A percentile compares a stretch with the other conserved stretches of the same genome.
Conservation (phyloP, 768 basidiomycete genomes). For the Suillus ampliporus region DNA sequence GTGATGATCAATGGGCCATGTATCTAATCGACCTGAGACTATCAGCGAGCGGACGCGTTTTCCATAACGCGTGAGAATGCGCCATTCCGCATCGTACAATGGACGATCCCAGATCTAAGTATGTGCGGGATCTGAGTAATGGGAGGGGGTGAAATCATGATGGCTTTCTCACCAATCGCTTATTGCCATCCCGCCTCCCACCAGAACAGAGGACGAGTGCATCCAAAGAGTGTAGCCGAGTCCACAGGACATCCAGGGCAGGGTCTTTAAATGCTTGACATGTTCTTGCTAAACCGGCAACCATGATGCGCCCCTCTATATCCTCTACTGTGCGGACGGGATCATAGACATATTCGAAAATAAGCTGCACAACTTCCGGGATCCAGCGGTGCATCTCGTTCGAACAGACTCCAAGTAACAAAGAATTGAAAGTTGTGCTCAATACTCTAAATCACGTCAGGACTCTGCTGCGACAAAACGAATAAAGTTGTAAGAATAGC, state of each 20-base stretch:
- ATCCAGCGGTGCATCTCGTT: constrained; percentile 6
- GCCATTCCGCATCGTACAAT: constrained; percentile 10
- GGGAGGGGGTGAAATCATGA: not conserved
- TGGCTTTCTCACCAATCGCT: not conserved
- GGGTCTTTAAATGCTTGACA: constrained; percentile 13
- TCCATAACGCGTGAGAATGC: constrained; percentile 3
- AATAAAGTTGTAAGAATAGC: too few relatives aligned
- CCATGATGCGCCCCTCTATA: not conserved
- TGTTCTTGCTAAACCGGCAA: constrained; percentile 14
- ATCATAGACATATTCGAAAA: constrained; percentile 26
- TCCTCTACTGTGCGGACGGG: constrained; percentile 2
- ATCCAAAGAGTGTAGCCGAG: constrained; percentile 8
- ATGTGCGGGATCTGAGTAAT: not conserved
- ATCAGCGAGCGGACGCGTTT: constrained; percentile 4
- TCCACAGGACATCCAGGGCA: constrained; percentile 13
- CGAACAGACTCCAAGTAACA: too few relatives aligned
- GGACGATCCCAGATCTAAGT: constrained; percentile 8
- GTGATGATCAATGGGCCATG: not conserved
- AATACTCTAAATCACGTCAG: too few relatives aligned
- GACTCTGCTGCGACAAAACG: too few relatives aligned
- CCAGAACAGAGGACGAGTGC: constrained; percentile 11
- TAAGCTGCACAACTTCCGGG: constrained; percentile 25
- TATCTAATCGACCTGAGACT: not conserved
- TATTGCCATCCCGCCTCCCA: not conserved
- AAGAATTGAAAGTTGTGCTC: too few relatives aligned